Conservation (phyloP, 1,284 basidiomycete genomes). For the Hymenochaete sp. region DNA sequence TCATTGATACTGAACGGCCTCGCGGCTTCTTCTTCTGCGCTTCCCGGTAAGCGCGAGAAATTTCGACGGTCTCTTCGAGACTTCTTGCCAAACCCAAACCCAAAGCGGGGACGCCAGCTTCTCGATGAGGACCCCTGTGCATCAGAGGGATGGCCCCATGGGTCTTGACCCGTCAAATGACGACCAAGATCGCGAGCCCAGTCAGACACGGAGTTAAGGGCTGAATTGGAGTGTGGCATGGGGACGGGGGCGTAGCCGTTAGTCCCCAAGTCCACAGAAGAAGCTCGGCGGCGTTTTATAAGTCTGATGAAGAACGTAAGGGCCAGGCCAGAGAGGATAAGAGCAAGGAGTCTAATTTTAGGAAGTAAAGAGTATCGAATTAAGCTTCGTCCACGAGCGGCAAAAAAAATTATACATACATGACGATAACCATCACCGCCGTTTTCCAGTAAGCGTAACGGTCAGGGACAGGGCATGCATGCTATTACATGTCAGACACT, state of each 20-base stretch:
- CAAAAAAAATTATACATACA: constrained; percentile 6
- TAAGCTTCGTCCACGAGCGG: not conserved
- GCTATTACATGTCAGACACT: constrained; percentile 19
- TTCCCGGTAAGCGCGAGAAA: constrained; percentile 26
- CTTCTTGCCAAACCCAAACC: constrained; percentile 7
- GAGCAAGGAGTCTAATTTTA: constrained; percentile 37
- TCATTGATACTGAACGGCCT: constrained; percentile 17
- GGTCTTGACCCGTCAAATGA: constrained; percentile 10
- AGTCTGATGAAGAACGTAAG: constrained; percentile 27
- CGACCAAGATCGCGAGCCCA: constrained; percentile 6
- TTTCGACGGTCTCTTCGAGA: constrained; percentile 20
- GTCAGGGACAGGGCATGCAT: constrained; percentile 13
- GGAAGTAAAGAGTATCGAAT: not conserved
- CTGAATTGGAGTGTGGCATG: constrained; percentile 5
- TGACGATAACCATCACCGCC: constrained; percentile 12
- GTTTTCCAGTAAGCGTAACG: constrained; percentile 11
- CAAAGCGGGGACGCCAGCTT: constrained; percentile 14
- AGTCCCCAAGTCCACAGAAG: not conserved
- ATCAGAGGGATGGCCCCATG: constrained; percentile 17
- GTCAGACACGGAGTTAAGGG: too few relatives aligned
- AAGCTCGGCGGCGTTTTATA: constrained; percentile 20
- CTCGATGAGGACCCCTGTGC: constrained; percentile 17
- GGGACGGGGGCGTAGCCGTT: not conserved
- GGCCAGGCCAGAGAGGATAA: constrained; percentile 58
- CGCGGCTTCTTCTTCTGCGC: constrained; percentile 28